Evolutionary conservation across 352 stramenopile species (phyloP).

Genomic region (Phytopythium delawarense): DNA sequence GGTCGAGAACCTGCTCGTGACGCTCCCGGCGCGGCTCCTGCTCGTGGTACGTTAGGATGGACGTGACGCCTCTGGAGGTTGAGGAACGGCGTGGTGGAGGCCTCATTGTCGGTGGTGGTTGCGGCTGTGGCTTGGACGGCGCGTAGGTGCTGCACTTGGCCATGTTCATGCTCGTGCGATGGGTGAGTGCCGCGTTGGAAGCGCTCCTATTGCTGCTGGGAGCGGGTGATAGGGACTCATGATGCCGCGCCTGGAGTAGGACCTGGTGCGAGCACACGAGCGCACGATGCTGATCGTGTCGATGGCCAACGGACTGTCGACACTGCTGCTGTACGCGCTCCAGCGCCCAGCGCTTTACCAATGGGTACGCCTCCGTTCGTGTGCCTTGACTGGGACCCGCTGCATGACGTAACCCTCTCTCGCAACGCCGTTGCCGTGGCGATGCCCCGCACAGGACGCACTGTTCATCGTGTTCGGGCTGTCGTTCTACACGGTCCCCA

Average conservation of each 20-base stretch:
- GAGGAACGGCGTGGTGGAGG: not conserved
- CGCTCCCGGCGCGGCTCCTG: conserved; percentile 61
- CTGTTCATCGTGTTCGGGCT: conserved; percentile 81
- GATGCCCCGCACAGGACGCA: conserved; percentile 39
- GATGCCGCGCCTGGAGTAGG: conserved; percentile 15
- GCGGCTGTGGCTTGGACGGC: not conserved
- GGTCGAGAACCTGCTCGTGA: conserved; percentile 62
- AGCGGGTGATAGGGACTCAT: too few relatives aligned
- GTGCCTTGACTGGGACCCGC: not conserved
- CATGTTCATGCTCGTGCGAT: conserved; percentile 74
- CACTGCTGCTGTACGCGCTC: conserved; percentile 59
- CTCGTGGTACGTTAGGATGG: conserved; percentile 28
- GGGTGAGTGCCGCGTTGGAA: conserved; percentile 22
- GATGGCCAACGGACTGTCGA: conserved; percentile 66
- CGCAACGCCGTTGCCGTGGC: too few relatives aligned
- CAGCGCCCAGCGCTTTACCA: conserved; percentile 72
- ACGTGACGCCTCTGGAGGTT: not conserved
- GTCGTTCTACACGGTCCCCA: conserved; percentile 84
- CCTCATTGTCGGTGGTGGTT: not conserved
- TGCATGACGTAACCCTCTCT: too few relatives aligned
- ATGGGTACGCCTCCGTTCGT: conserved; percentile 43
- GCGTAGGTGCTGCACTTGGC: conserved; percentile 62
- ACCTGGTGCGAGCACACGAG: conserved; percentile 61
- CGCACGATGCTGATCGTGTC: conserved; percentile 71
- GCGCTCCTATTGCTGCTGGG: not conserved